Evolutionary conservation across 768 basidiomycete genomes (phyloP), one percentile per base, ranked within the genome.

Genomic region (Inosperma sp.): DNA sequence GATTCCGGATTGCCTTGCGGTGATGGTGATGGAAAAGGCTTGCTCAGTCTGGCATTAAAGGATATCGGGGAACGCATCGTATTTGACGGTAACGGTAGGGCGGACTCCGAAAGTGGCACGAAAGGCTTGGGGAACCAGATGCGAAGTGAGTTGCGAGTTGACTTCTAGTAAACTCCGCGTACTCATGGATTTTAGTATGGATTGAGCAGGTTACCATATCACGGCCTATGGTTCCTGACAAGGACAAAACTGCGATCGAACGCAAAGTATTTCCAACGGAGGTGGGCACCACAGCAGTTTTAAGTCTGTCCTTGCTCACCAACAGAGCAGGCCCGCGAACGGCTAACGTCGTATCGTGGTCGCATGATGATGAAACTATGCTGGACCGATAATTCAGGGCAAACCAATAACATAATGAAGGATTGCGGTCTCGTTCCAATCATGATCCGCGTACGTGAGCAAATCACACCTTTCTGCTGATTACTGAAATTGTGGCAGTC

Each of bases 351-450:
- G 2, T 99, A 99, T 66, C 82, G 88, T 33, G 93, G 90, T 5
- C 81, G 85, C 39, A 91, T 98, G 86, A 86, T 81, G 16, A 82
- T 85, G 35, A 89, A 88, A 65, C 64, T 98, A 33, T 84, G 83
- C 57, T 97, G 92, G 90, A 82, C 79, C 31, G 80, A 94, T 49
- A 78, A 77, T 22, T 77, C 83, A 48, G 80, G 80, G n/a, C 82
- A 85, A 42, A 74, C 75, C 7, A 78, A 86, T 47, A 81, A 83
- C 58, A 77, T 80, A 54, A 78, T 84, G 33, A 85, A 86, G 59
- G 95, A 98, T 51, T 93, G 94, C 64, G 96, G 96, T 51, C 75
- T 91, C 27, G 73, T 97, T 13, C 96, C 96, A 3, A 86, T 99
- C 69, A 98, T 99, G 96, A 86, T 96, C 69, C 83, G 93, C 64